Conservation (phyloP, 2,329 filamentous ascomycete species). For the Hymenoscyphus scutula region DNA sequence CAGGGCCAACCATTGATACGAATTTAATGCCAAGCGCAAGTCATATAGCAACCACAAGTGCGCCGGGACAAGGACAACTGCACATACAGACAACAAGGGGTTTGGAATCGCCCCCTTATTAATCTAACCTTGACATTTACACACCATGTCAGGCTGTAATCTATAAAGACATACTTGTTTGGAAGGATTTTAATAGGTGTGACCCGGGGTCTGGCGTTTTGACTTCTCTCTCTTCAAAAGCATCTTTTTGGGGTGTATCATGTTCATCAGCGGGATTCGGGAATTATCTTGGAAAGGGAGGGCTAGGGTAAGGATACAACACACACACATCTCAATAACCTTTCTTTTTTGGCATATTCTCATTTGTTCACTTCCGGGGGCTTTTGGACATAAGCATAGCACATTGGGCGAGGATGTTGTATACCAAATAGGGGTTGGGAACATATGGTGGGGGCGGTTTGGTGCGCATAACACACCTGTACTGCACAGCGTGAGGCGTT, state of each 20-base stretch:
- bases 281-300: not conserved
- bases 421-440: slow-evolving; percentile 7
- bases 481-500: slow-evolving; percentile 27
- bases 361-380: slow-evolving; percentile 3
- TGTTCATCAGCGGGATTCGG: slow-evolving; percentile 8
- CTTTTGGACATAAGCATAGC: slow-evolving; percentile 17
- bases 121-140: not conserved
- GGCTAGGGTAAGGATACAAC: not conserved
- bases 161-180: not conserved
- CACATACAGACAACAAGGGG: not conserved
- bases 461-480: slow-evolving; percentile 5
- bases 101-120: slow-evolving; percentile 2
- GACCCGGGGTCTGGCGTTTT: not conserved
- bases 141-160: not conserved
- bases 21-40: slow-evolving; percentile 12
- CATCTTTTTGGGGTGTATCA: not conserved
- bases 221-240: slow-evolving; percentile 10
- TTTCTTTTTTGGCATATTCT: slow-evolving; percentile 9
- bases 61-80: slow-evolving; percentile 7
- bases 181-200: slow-evolving; percentile 5
- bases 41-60: slow-evolving; percentile 13
- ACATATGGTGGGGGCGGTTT: not conserved
- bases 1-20: slow-evolving; percentile 6
- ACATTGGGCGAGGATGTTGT: slow-evolving; percentile 10
- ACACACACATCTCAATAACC: not conserved